Evolutionary conservation across 495 filamentous ascomycete species (phyloP).

Genomic region (Cladorrhinum samala): DNA sequence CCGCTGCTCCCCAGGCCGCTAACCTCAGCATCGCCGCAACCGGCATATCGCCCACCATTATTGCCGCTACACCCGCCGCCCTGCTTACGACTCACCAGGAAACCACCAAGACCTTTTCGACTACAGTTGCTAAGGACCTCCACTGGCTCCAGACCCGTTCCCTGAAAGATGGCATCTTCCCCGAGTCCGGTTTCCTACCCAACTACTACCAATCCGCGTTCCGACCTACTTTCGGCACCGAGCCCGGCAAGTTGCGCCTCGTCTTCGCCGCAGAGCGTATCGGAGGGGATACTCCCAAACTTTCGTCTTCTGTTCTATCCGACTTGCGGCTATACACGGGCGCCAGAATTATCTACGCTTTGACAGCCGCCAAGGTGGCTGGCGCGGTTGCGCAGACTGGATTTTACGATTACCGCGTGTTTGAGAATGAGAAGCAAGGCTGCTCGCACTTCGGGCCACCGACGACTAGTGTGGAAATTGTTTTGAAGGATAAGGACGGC

Average conservation of each 20-base stretch:
- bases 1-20: slow-evolving; percentile 64
- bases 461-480: slow-evolving; percentile 70
- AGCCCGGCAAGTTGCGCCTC: slow-evolving; percentile 69
- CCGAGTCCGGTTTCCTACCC: slow-evolving; percentile 54
- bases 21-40: slow-evolving; percentile 67
- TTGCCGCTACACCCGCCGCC: slow-evolving; percentile 71
- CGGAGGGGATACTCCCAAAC: slow-evolving; percentile 42
- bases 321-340: slow-evolving; percentile 76
- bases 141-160: slow-evolving; percentile 65
- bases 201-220: slow-evolving; percentile 51
- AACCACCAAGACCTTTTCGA: slow-evolving; percentile 41
- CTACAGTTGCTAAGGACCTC: slow-evolving; percentile 38
- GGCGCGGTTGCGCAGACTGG: slow-evolving; percentile 80
- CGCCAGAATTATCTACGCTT: slow-evolving; percentile 75
- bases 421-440: slow-evolving; percentile 38
- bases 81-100: slow-evolving; percentile 58
- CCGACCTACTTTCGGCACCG: slow-evolving; percentile 55
- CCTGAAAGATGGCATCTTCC: slow-evolving; percentile 67
- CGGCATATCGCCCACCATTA: slow-evolving; percentile 71
- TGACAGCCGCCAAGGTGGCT: slow-evolving; percentile 74
- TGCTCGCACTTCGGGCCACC: slow-evolving; percentile 78
- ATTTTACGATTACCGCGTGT: slow-evolving; percentile 77
- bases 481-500: slow-evolving; percentile 54
- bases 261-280: slow-evolving; percentile 59
- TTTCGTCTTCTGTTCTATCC: slow-evolving; percentile 62